Evolutionary conservation across 1,139 yeast genomes (phyloP), one percentile per base, ranked within the genome.

Genomic region (Nakaseomyces glabratus): DNA sequence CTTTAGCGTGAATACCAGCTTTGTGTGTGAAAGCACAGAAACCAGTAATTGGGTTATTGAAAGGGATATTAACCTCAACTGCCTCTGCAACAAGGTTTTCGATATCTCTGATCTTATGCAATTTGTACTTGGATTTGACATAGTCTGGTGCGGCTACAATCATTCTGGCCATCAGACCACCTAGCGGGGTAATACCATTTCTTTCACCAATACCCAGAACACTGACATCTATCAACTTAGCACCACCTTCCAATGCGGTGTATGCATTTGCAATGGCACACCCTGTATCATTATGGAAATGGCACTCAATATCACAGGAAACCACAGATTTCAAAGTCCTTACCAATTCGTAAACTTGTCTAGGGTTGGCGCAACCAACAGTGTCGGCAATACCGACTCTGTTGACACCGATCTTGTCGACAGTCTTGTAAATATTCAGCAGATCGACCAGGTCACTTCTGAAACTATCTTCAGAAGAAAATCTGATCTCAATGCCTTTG

Each of bases 361-460:
- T 79, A 55, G 98, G 98, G 69, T 88, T 90, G 44, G 98, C 98
- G 62, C 97, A 84, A 34, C 98, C 98, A 43, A 90, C 97, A 33
- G 98, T 90, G 64, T 90, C 98, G 45, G 98, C 97, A 66, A 90
- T 90, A 70, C 98, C 98, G 36, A 90, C 96, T 66, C 98, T 80
- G 71, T 90, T 86, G 39, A 90, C 97, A 55, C 98, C 98, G 51
- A 90, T 86, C 71, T 86, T 84, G 68, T 84, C 94, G 44, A 90
- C 98, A 20, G 97, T 86, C 65, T 90, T 82, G 69, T 90, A 90
- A 53, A 90, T 90, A 68, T 90, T 88, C 52, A 90, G 73, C 59
- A 90, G 70, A 58, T 90, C 98, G 39, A 90, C 97, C 47, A 90
- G 75, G 62, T 90, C 98, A 31, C 95, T 82, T 69, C 98, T 80